These are phyloP conservation scores for Podaxis sp. DNA, from an alignment of 768 basidiomycete genomes.

Conservation along the genomic window DNA sequence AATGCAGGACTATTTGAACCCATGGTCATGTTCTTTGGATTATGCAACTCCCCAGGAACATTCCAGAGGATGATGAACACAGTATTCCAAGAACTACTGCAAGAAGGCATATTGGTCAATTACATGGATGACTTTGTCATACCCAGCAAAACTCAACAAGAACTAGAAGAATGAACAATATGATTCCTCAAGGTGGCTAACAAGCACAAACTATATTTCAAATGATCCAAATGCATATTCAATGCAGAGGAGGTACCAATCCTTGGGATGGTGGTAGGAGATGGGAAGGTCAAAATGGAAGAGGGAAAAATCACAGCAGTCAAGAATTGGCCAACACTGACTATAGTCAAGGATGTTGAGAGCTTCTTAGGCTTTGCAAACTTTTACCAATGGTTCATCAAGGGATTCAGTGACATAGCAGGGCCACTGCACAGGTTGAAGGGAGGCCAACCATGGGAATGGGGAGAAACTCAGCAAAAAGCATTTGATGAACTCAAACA, in stretches of 20 bases:
- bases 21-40: slow-evolving; percentile 14
- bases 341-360: background rate
- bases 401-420: background rate
- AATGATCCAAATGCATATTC: slow-evolving; percentile 26
- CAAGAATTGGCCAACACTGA: background rate
- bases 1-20: slow-evolving; percentile 7
- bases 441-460: background rate
- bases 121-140: slow-evolving; percentile 40
- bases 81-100: background rate
- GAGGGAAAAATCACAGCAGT: slow-evolving; percentile 26
- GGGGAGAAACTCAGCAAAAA: background rate
- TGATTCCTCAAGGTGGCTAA: background rate
- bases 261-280: slow-evolving; percentile 27
- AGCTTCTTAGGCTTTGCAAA: slow-evolving; percentile 15
- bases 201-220: slow-evolving; percentile 21
- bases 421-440: slow-evolving; percentile 4
- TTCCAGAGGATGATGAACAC: slow-evolving; percentile 13
- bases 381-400: slow-evolving; percentile 13
- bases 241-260: slow-evolving; percentile 19
- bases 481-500: background rate
- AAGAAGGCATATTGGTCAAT: slow-evolving; percentile 23
- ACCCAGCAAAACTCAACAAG: slow-evolving; percentile 17
- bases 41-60: slow-evolving; percentile 12
- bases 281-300: slow-evolving; percentile 29
- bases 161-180: slow-evolving; percentile 15